Evolutionary conservation across 495 filamentous ascomycete genomes (phyloP), one percentile per base, ranked within the genome.

Genomic region (Terfezia claveryi): DNA sequence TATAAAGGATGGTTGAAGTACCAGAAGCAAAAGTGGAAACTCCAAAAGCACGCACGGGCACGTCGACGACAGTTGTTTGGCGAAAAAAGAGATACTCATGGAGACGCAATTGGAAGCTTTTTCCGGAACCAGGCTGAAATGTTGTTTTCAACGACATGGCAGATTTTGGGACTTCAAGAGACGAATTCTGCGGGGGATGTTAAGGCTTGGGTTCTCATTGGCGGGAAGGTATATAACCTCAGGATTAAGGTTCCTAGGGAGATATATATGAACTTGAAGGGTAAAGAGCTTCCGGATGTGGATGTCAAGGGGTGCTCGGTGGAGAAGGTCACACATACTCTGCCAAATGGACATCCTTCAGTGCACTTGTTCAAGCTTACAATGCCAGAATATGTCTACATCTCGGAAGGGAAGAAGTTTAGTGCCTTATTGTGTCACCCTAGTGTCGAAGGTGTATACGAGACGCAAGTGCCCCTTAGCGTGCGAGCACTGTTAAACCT

Each of bases 1-100:
- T 99, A 99, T 57, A 69, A 75, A 23, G 86, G 78, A 0, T 99
- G 94, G 71, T 69, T 99, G 50, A 75, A 82, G 64, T 99, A 99
- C 62, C 91, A 99, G 64, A 99, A 99, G 68, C 78, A 87, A 69
- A 99, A 99, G 66, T 99, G 91, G 91, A 94, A 87, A 69, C 83
- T 99, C 32, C 91, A 99, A 66, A 92, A 85, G 63, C 85, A 94
- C 67, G 88, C 91, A 44, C 77, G 89, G 44, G 75, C 81, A 61
- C 82, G 91, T 10, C 77, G 91, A 50, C 77, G 88, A 46, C 91
- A 99, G 63, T 72, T 96, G 4, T 99, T 96, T 62, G 91, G 91
- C 37, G 89, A 99, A 59, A 80, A 83, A 50, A 75, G 74, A 10
- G 80, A 77, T 58, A 71, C 76, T 49, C 73, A 78, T 20, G 69